Conservation (phyloP, 148 eudicot genomes). For the Chenopodium formosanum region DNA sequence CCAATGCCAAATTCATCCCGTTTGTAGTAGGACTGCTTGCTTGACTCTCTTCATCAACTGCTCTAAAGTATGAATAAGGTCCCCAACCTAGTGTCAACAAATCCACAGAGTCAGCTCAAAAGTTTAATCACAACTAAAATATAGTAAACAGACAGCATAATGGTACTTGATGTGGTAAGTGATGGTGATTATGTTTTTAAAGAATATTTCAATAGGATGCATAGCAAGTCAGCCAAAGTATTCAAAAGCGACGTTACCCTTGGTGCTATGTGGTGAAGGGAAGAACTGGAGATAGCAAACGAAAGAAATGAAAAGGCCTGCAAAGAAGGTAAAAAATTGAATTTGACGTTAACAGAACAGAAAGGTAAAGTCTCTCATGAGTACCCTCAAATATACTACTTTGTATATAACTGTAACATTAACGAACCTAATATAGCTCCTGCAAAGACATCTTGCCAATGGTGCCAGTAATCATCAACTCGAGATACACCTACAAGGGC, state of each 20-base stretch:
- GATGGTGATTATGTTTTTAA: background rate
- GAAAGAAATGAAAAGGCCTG: constrained; percentile 59
- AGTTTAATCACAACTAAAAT: background rate
- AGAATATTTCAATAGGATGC: background rate
- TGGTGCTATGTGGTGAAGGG: constrained; percentile 59
- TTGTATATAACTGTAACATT: background rate
- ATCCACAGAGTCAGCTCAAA: background rate
- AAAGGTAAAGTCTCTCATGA: background rate
- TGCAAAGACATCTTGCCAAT: constrained; percentile 86
- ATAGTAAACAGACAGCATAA: background rate
- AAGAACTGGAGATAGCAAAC: constrained; percentile 85
- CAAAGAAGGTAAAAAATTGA: background rate
- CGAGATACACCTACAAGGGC: constrained; percentile 81
- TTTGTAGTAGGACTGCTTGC: background rate
- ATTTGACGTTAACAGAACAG: background rate
- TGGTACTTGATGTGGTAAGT: background rate
- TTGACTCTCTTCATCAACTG: constrained; percentile 43
- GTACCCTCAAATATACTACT: background rate
- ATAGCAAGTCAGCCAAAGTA: background rate
- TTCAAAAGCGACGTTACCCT: constrained; percentile 37
- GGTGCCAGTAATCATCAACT: constrained; percentile 96
- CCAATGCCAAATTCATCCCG: constrained; percentile 11
- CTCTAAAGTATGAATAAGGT: constrained; percentile 57
- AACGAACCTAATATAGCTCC: constrained; percentile 70
- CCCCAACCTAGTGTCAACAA: constrained; percentile 54